phyloP scores from a whole-genome alignment of 495 filamentous ascomycete genomes.

The Tetracladium marchalianum region DNA sequence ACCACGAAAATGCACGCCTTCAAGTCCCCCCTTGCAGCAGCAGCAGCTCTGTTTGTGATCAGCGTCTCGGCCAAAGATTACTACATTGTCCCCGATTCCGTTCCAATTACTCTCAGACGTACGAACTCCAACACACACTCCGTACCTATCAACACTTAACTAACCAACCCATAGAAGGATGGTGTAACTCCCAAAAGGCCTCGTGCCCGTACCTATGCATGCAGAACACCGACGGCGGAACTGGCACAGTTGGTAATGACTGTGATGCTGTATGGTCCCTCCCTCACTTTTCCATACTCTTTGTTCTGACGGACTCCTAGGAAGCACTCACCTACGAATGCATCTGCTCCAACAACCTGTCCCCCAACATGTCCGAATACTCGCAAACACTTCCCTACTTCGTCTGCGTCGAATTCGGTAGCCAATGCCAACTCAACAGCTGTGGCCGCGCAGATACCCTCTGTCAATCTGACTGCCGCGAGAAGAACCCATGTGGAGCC shows the following conservation, averaged over 20 bases:
- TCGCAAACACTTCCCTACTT: constrained; percentile 81
- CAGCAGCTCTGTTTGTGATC: constrained; percentile 28
- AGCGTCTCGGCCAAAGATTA: constrained; percentile 28
- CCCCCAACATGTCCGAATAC: constrained; percentile 74
- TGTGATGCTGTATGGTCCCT: constrained; percentile 58
- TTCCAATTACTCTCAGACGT: constrained; percentile 41
- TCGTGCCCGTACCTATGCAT: constrained; percentile 73
- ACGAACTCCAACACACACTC: constrained; percentile 4
- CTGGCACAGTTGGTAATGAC: constrained; percentile 44
- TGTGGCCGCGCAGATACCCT: constrained; percentile 31
- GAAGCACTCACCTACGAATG: constrained; percentile 59
- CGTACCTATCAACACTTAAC: background rate
- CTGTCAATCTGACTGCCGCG: constrained; percentile 56
- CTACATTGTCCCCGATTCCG: constrained; percentile 49
- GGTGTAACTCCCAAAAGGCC: constrained; percentile 59
- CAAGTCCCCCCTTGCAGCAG: constrained; percentile 31
- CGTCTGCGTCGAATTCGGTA: constrained; percentile 62
- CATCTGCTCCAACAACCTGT: constrained; percentile 59
- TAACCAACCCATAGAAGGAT: constrained; percentile 21
- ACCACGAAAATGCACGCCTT: constrained; percentile 33
- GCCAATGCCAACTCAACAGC: constrained; percentile 60
- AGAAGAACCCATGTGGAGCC: constrained; percentile 73
- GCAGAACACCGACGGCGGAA: constrained; percentile 46
- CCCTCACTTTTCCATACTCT: background rate
- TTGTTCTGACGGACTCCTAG: constrained; percentile 29